A percentile compares a stretch with the other conserved stretches of the same genome.
These are phyloP conservation scores for Calonectria pauciramosa DNA, from an alignment of 2,329 filamentous ascomycete genomes.

Conservation along the genomic window DNA sequence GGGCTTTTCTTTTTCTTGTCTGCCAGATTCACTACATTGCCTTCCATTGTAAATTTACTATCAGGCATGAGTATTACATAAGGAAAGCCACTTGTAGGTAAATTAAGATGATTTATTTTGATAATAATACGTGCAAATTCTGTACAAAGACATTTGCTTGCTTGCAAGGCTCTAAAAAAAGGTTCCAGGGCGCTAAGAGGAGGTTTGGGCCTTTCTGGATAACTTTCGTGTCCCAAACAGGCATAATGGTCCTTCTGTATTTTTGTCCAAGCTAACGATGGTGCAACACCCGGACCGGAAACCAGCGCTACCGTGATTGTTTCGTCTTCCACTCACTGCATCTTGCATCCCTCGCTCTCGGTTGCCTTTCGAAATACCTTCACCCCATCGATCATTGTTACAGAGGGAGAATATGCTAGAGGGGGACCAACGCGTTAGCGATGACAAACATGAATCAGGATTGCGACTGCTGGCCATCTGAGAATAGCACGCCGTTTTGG, in stretches of 20 bases:
- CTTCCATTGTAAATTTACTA: not conserved
- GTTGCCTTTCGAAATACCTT: not conserved
- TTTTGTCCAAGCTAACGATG: not conserved
- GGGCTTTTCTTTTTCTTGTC: not conserved
- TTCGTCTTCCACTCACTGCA: not conserved
- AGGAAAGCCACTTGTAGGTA: not conserved
- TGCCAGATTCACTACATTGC: not conserved
- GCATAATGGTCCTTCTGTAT: not conserved
- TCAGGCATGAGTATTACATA: not conserved
- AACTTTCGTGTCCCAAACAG: not conserved
- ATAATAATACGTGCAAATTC: not conserved
- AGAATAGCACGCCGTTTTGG: not conserved
- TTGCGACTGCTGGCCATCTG: not conserved
- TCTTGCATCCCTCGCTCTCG: not conserved
- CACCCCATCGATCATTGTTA: not conserved
- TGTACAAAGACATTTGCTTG: not conserved
- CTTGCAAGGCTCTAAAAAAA: not conserved
- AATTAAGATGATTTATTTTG: not conserved
- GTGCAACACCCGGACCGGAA: not conserved
- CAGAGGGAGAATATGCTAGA: not conserved
- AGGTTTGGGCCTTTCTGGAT: not conserved
- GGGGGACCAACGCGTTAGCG: not conserved
- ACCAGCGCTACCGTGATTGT: not conserved
- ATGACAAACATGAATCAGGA: not conserved
- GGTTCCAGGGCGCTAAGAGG: not conserved